Evolutionary conservation across 2,329 filamentous ascomycete genomes (phyloP).

Genomic region (Chaetomiaceae sp.): DNA sequence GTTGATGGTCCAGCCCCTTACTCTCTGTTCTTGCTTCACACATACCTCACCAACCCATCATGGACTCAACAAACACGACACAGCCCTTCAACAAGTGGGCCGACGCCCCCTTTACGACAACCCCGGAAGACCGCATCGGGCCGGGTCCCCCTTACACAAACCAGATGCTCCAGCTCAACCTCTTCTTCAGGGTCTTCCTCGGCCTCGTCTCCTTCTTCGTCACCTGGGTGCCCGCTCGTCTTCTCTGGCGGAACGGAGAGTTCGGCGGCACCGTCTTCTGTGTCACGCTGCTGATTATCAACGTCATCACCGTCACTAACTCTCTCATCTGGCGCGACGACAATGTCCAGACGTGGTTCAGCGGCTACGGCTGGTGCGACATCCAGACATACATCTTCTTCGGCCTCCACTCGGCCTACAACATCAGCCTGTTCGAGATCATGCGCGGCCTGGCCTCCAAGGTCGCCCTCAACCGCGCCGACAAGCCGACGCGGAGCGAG

Average conservation of each 20-base stretch:
- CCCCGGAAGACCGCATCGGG: constrained; percentile 21
- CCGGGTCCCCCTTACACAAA: constrained; percentile 23
- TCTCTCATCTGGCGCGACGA: constrained; percentile 51
- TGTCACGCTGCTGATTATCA: constrained; percentile 40
- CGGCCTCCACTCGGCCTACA: constrained; percentile 41
- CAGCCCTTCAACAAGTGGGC: constrained; percentile 13
- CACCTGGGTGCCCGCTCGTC: constrained; percentile 47
- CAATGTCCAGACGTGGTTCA: constrained; percentile 46
- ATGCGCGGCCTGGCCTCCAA: constrained; percentile 50
- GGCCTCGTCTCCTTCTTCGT: constrained; percentile 41
- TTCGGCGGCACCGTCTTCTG: constrained; percentile 50
- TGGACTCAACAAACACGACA: constrained; percentile 12
- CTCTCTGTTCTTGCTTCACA: neutral
- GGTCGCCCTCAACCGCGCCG: constrained; percentile 41
- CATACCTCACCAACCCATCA: neutral
- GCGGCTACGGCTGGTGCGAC: constrained; percentile 51
- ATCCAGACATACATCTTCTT: constrained; percentile 37
- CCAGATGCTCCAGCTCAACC: constrained; percentile 38
- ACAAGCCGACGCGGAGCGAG: constrained; percentile 38
- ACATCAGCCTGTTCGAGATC: constrained; percentile 49
- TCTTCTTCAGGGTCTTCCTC: constrained; percentile 45
- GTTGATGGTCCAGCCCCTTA: too few species aligned
- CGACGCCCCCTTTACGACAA: constrained; percentile 22
- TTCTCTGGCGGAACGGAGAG: constrained; percentile 50
- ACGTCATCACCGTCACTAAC: constrained; percentile 46